Conservation (phyloP, 306 rosid species). For the Echinosophora koreensis region DNA sequence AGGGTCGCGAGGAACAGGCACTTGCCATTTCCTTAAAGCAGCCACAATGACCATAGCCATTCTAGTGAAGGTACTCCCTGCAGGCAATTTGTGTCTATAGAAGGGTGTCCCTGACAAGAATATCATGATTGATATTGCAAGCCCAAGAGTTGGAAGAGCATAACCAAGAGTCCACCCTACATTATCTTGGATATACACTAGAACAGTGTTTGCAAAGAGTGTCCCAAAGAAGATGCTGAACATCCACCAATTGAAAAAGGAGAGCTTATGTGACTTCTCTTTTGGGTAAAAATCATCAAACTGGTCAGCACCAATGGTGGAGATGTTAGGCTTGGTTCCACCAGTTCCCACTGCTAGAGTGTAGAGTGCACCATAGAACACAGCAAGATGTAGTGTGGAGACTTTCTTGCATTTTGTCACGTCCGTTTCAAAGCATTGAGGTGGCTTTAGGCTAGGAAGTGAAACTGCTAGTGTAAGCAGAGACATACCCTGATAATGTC, state of each 20-base stretch:
- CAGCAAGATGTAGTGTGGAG: constrained; percentile 54
- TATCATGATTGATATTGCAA: constrained; percentile 62
- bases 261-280: constrained; percentile 75
- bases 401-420: constrained; percentile 50
- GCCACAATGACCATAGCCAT: constrained; percentile 77
- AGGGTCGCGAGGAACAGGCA: constrained; percentile 61
- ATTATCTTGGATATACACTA: constrained; percentile 77
- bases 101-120: constrained; percentile 73
- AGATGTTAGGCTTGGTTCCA: constrained; percentile 95
- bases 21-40: constrained; percentile 60
- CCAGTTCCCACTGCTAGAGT: constrained; percentile 85
- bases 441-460: constrained; percentile 57
- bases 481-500: constrained; percentile 57
- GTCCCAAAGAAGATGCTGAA: constrained; percentile 90
- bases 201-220: constrained; percentile 74
- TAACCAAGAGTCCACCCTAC: constrained; percentile 88
- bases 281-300: constrained; percentile 84
- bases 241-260: constrained; percentile 98
- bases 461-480: constrained; percentile 62
- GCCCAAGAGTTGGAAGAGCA: constrained; percentile 86
- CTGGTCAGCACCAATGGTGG: constrained; percentile 96
- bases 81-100: constrained; percentile 79
- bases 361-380: constrained; percentile 65
- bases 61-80: constrained; percentile 73
- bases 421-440: constrained; percentile 42